Conservation (phyloP, 805 yeast species). For the Nakazawaea ambrosiae region DNA sequence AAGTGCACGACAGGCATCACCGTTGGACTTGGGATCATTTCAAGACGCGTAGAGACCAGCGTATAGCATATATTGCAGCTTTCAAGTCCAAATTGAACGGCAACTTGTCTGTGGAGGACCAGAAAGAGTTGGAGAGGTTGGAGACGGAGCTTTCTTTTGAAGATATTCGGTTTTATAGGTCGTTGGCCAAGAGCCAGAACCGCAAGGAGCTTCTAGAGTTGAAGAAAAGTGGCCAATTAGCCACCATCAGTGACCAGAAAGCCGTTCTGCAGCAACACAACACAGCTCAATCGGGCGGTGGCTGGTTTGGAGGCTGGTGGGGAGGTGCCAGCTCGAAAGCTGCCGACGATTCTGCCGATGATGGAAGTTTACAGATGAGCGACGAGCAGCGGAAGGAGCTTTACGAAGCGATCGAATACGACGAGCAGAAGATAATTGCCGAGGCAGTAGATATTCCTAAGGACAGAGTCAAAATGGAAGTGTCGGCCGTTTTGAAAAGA, state of each 20-base stretch:
- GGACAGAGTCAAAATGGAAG: constrained; percentile 61
- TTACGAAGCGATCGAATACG: constrained; percentile 89
- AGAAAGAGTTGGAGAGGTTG: constrained; percentile 37
- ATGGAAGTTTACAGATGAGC: constrained; percentile 46
- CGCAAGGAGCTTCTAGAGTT: constrained; percentile 42
- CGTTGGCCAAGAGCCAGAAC: constrained; percentile 64
- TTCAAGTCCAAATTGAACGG: constrained; percentile 53
- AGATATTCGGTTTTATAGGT: constrained; percentile 79
- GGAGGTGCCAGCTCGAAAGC: constrained; percentile 22
- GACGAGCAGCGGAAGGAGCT: constrained; percentile 87
- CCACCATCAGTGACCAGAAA: constrained; percentile 5
- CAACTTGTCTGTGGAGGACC: constrained; percentile 21
- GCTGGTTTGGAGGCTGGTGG: constrained; percentile 77
- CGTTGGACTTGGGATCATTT: constrained; percentile 89
- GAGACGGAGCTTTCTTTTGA: constrained; percentile 63
- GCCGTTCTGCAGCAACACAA: constrained; percentile 14
- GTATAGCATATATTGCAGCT: constrained; percentile 56
- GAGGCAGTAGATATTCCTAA: constrained; percentile 62
- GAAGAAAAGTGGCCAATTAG: constrained; percentile 2
- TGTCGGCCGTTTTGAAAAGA: constrained; percentile 59
- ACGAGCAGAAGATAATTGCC: constrained; percentile 48
- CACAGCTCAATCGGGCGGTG: no score
- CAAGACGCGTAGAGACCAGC: constrained; percentile 60
- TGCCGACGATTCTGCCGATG: constrained; percentile 20
- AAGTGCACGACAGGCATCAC: constrained; percentile 73